Evolutionary conservation across 1,284 basidiomycete genomes (phyloP).

Genomic region (Papiliotrema terrestris): DNA sequence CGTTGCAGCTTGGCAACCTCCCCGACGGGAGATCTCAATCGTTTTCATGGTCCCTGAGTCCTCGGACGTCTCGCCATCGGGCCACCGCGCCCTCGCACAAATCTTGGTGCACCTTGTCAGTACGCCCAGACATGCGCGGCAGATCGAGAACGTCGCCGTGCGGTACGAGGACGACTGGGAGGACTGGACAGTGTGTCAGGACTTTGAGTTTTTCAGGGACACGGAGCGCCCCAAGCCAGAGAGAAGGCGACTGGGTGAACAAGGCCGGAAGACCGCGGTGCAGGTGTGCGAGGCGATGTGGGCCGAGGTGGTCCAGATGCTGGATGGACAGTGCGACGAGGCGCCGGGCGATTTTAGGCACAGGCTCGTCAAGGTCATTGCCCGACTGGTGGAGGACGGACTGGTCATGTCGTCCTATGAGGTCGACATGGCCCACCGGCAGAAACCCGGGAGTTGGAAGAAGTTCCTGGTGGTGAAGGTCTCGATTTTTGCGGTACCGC

Average conservation of each 20-base stretch:
- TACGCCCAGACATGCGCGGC: not conserved
- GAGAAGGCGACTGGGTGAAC: not conserved
- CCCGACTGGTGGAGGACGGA: not conserved
- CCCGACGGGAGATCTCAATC: slow-evolving; percentile 7
- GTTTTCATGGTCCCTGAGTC: slow-evolving; percentile 16
- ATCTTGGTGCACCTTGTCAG: slow-evolving; percentile 11
- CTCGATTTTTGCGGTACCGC: no score
- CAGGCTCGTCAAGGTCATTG: not conserved
- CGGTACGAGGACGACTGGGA: slow-evolving; percentile 18
- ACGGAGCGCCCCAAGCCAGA: not conserved
- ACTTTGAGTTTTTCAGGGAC: not conserved
- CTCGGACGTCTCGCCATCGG: not conserved
- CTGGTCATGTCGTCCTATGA: not conserved
- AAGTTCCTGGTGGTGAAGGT: no score
- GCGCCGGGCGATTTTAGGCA: not conserved
- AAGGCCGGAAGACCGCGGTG: slow-evolving; percentile 2
- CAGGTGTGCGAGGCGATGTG: not conserved
- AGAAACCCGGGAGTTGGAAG: no score
- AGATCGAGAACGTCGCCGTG: slow-evolving; percentile 14
- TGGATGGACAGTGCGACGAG: no score
- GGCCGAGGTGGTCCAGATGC: no score
- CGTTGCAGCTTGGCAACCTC: not conserved
- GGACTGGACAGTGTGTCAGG: slow-evolving; percentile 19
- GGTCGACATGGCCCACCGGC: not conserved
- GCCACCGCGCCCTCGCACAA: slow-evolving; percentile 21